These are phyloP conservation scores for Suhomyces prunicola DNA, from an alignment of 805 yeast genomes.

Conservation along the genomic window DNA sequence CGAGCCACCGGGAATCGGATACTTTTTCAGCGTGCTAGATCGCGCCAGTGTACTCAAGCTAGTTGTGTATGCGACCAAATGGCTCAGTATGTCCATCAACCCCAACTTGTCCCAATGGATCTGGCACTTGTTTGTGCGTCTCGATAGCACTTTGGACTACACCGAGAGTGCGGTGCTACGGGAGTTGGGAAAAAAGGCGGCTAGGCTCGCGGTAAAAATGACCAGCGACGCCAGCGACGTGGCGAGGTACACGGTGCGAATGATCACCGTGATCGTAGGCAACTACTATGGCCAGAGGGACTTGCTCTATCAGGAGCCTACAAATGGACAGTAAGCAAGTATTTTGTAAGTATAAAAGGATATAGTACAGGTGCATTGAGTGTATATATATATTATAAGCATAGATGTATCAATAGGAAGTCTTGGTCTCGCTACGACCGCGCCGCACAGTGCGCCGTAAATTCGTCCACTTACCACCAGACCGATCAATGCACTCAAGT, in stretches of 20 bases:
- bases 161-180: constrained; percentile 33
- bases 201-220: constrained; percentile 19
- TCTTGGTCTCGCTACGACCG: not conserved
- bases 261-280: constrained; percentile 31
- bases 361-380: not conserved
- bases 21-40: constrained; percentile 20
- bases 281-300: constrained; percentile 37
- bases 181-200: constrained; percentile 38
- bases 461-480: not conserved
- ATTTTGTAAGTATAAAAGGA: too few species aligned
- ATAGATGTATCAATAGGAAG: not conserved
- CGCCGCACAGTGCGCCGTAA: not conserved
- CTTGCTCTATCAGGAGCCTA: not conserved
- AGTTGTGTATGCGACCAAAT: constrained; percentile 32
- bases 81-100: constrained; percentile 33
- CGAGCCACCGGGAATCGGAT: constrained; percentile 27
- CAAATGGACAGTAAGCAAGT: not conserved
- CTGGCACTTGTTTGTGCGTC: constrained; percentile 29
- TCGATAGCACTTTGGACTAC: constrained; percentile 34
- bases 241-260: constrained; percentile 25
- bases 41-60: constrained; percentile 34
- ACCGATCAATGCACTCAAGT: not conserved
- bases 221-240: constrained; percentile 6
- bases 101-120: constrained; percentile 34
- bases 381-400: not conserved